These are phyloP conservation scores for Carex pumila DNA, from an alignment of 176 grass and related monocot species.

Conservation along the genomic window DNA sequence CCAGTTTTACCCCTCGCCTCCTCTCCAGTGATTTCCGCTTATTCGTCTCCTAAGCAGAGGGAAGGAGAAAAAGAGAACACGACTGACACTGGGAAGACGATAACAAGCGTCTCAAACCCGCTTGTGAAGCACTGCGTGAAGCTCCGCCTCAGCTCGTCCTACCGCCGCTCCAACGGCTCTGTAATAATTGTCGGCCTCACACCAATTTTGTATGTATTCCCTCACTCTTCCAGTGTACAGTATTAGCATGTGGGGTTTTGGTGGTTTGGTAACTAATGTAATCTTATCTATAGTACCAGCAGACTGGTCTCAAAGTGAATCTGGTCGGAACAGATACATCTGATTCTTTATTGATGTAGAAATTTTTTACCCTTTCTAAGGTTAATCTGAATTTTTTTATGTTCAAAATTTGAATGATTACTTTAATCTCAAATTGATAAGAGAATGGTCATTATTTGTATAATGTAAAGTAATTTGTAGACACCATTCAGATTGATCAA, in stretches of 20 bases:
- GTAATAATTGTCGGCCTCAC: slow-evolving; percentile 67
- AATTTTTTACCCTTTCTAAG: neutral
- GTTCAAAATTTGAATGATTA: neutral
- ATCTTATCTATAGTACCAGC: neutral
- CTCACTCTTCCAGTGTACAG: neutral
- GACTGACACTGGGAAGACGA: slow-evolving; percentile 28
- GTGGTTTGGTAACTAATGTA: neutral
- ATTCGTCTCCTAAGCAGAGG: neutral
- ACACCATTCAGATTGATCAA: neutral
- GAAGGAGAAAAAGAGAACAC: neutral
- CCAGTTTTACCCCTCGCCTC: neutral
- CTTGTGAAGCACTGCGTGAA: slow-evolving; percentile 92
- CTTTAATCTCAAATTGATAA: neutral
- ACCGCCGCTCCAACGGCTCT: slow-evolving; percentile 48
- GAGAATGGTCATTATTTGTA: neutral
- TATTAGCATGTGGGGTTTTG: neutral
- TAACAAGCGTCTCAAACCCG: slow-evolving; percentile 75
- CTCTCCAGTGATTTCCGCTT: neutral
- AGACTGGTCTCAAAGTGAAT: neutral
- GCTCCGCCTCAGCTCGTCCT: slow-evolving; percentile 65
- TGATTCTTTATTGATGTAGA: neutral
- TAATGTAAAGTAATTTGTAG: neutral
- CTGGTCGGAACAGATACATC: neutral
- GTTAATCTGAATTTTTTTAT: neutral
- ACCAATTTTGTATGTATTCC: slow-evolving; percentile 49